Base-by-base conservation (phyloP, 345 rosid genomes). In the Iberis pinnata region DNA sequence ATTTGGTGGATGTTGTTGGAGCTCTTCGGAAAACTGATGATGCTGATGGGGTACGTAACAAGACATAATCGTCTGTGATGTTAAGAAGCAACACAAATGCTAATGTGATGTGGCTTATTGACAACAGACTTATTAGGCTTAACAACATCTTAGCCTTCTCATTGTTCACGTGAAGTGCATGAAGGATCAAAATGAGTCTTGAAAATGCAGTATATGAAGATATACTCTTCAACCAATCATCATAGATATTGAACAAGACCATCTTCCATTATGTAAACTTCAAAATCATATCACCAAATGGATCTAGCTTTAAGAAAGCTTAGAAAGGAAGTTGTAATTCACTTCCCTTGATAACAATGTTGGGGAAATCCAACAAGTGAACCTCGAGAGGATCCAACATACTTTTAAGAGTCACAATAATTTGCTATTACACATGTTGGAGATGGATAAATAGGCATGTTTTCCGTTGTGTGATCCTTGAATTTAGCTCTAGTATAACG, bases 401-500 rank as follows among this genome's bases (percentile, higher is more conserved):
- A 53, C 92, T 87, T 68, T 81, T 81, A 33, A 92, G 80, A 18
- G 97, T 82, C 45, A 88, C 97, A 44, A 85, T 88, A 37, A 88
- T 76, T 64, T 88, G 97, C 62, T 85, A 88, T 80, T 27, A 84
- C 96, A 52, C 95, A 90, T 86, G 96, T 88, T 22, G 96, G 94
- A 24, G 96, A 88, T 42, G 96, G 96, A 77, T 88, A 88, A 26
- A 88, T 84, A 48, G 96, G 84, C 96, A 88, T 88, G 71, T 88
- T 84, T 47, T 84, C 96, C 0, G 94, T 88, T 3, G 96, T 88
- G 64, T 88, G 84, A 56, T 88, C 96, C 96, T 84, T 88, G 72
- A 88, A 88, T 61, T 88, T 88, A 52, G 90, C 94, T 49, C 96
- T 67, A 13, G 96, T 88, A 22, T 88, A 84, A 14, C 96, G 88